Evolutionary conservation across 805 yeast genomes (phyloP), one percentile per base, ranked within the genome.

Genomic region (Zygosaccharomyces siamensis): DNA sequence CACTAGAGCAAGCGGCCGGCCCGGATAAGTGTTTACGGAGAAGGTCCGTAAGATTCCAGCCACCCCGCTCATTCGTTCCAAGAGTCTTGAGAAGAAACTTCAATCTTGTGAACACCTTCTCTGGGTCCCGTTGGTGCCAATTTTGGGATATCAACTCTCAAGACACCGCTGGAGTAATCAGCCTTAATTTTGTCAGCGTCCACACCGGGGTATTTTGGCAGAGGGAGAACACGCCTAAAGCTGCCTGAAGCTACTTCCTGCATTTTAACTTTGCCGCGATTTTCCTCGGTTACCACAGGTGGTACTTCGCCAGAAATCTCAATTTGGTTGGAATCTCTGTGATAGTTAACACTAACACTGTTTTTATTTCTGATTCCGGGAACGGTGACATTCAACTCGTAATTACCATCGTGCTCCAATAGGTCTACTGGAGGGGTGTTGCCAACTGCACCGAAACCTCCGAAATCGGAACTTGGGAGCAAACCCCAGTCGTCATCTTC

Each of bases 361-460:
- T 75, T 75, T 56, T 70, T 72, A 2, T 66, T 50, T 39, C 65
- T 57, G 21, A 76, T 76, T 46, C 81, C 81, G 4, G 81, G 78
- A 45, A 76, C 63, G 0, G 78, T 69, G 3, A 75, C 67, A 30
- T 69, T 70, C 35, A 77, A 56, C 38, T 69, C 72, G 51, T 72
- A 76, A 14, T 63, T 55, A 38, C 67, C 60, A 3, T 73, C 75
- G 40, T 70, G 68, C 27, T 76, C 80, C 49, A 73, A 59, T 35
- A 77, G 62, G 53, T 76, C 79, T 39, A 76, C 68, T 12, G 79
- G 76, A 41, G 78, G 78, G 14, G 67, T 59, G 20, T 71, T 44
- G 4, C 37, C 37, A 14, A 16, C 20, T 7, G 20, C 7, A 14
- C 37, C 37, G 11, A 33, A 33, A 7, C 16, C 20, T 5, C 21